Evolutionary conservation across 176 grass and related monocot species (phyloP).

Genomic region (Olyra latifolia): DNA sequence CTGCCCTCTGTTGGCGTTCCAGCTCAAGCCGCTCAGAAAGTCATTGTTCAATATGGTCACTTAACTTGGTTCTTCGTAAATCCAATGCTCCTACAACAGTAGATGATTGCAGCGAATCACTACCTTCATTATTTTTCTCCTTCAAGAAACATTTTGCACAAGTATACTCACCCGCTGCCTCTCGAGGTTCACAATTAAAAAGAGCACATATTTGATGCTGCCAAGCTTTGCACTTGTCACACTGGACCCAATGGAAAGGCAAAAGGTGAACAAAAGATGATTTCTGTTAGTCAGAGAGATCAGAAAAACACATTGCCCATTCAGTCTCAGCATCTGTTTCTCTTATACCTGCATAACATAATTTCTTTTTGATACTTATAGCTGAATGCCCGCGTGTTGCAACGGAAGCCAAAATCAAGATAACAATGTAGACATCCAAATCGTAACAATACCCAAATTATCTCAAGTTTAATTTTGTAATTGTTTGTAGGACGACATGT

Average conservation of each 20-base stretch:
- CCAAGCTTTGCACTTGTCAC: slow-evolving; percentile 87
- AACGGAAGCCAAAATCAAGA: too few species aligned
- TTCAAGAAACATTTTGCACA: slow-evolving; percentile 79
- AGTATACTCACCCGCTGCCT: slow-evolving; percentile 67
- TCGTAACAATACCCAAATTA: too few species aligned
- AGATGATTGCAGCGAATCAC: slow-evolving; percentile 33
- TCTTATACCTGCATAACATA: slow-evolving; percentile 74
- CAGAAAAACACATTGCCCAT: slow-evolving; percentile 62
- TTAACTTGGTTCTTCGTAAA: slow-evolving; percentile 75
- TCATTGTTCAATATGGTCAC: slow-evolving; percentile 86
- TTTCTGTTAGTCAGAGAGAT: slow-evolving; percentile 7
- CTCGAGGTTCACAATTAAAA: slow-evolving; percentile 73
- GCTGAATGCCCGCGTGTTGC: too few species aligned
- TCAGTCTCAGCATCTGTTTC: slow-evolving; percentile 93
- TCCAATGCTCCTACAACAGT: slow-evolving; percentile 67
- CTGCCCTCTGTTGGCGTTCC: slow-evolving; percentile 68
- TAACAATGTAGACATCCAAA: too few species aligned
- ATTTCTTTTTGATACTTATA: slow-evolving; percentile 62
- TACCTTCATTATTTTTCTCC: slow-evolving; percentile 56
- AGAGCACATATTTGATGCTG: slow-evolving; percentile 97
- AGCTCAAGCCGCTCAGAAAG: slow-evolving; percentile 63
- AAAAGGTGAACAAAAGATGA: slow-evolving; percentile 42
- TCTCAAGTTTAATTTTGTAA: too few species aligned
- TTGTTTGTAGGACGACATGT: too few species aligned
- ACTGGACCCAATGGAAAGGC: slow-evolving; percentile 88